Base-by-base conservation (phyloP, 331 rosid species). In the Cydonia oblonga region DNA sequence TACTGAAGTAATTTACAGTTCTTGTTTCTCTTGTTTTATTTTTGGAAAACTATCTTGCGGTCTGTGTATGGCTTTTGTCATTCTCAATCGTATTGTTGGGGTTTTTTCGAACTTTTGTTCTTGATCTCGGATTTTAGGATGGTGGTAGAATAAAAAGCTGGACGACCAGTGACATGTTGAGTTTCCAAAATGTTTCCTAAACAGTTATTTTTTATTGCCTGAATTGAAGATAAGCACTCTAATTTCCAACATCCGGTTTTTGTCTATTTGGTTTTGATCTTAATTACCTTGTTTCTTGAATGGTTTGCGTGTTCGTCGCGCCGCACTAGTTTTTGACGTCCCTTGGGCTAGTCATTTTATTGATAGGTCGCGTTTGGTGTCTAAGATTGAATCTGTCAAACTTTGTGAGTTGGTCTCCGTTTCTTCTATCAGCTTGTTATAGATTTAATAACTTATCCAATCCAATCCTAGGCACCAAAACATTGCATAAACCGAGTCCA, bases 1-100 rank as follows among this genome's bases (percentile, higher is more conserved):
- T 92, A 92, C 81, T 90, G 68, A 85, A 38, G 78, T 58, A 32
- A 66, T 64, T 65, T 25, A 1, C n/a, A 38, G 66, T 56, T 56
- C 12, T 25, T 23, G 68, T 54, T 51, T 52, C 29, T 24, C n/a
- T 26, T 69, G 73, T 69, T 81, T 81, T 72, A 23, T 67, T 68
- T 60, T 57, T 74, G 56, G 62, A 33, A 64, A 68, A 58, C 57
- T 26, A 30, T 56, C 73, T 81, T 38, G 56, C 51, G 52, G 49
- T 62, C 3, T 72, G 46, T 56, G 35, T 68, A 28, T 44, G 44
- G 33, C 44, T n/a, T 18, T 24, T 25, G 77, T 68, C 59, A 15
- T 72, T 81, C 74, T 29, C 77, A 60, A 86, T 77, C 66, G 62
- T 58, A 42, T 71, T 16, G 6, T 6, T n/a, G 35, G 25, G 52